These are phyloP conservation scores for Sonneratia alba DNA, from an alignment of 345 rosid species.

Conservation along the genomic window DNA sequence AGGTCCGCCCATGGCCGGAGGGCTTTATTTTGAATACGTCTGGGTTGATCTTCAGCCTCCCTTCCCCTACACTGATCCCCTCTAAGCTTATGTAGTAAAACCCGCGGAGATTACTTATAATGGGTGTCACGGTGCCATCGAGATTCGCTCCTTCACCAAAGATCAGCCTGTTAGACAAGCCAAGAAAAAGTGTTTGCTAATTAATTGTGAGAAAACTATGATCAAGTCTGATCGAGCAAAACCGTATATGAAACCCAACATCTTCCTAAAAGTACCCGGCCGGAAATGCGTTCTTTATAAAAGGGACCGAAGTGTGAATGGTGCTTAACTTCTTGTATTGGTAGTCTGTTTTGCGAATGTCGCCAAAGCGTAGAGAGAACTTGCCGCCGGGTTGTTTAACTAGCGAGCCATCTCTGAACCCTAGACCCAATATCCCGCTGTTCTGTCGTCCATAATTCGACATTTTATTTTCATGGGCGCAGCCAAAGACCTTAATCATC, in stretches of 20 bases:
- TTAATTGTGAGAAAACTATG: background rate
- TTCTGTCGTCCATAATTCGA: background rate
- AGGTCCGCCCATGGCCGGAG: slow-evolving; percentile 18
- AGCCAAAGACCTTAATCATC: slow-evolving; percentile 32
- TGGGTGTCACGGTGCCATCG: background rate
- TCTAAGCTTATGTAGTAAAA: background rate
- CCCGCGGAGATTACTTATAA: background rate
- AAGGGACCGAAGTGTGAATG: too few species aligned
- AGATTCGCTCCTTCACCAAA: slow-evolving; percentile 1
- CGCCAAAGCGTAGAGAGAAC: slow-evolving; percentile 10
- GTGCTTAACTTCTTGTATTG: background rate
- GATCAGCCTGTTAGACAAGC: background rate
- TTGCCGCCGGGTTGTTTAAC: background rate
- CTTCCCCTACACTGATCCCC: slow-evolving; percentile 6
- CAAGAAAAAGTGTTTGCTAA: background rate
- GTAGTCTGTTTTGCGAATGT: background rate
- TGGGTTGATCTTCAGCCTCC: slow-evolving; percentile 19
- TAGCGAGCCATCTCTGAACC: background rate
- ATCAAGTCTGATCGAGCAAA: background rate
- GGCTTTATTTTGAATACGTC: background rate
- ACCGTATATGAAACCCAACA: background rate
- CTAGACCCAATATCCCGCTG: slow-evolving; percentile 7
- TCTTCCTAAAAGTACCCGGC: background rate
- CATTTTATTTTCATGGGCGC: slow-evolving; percentile 32
- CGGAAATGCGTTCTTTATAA: too few species aligned